phyloP scores from a whole-genome alignment of 2,329 filamentous ascomycete species.

The Cladosporium velox region DNA sequence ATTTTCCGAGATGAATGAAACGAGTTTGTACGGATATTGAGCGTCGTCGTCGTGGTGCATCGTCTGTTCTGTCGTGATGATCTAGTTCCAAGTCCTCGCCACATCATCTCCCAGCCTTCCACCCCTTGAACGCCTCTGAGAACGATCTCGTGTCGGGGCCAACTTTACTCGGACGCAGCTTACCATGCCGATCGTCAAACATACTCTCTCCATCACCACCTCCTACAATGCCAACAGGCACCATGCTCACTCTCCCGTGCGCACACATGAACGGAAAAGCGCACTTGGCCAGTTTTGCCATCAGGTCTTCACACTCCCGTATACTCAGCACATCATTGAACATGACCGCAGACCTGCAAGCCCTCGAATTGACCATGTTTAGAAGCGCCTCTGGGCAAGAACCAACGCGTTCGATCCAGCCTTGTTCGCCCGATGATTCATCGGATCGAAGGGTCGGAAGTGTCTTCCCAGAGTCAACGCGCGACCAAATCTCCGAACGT shows the following conservation, averaged over 20 bases:
- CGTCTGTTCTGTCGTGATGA: background rate
- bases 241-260: conserved; percentile 64
- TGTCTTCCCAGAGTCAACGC: background rate
- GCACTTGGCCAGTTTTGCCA: conserved; percentile 61
- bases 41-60: background rate
- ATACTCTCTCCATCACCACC: conserved; percentile 32
- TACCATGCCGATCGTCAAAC: conserved; percentile 14
- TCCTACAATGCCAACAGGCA: conserved; percentile 39
- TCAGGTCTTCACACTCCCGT: conserved; percentile 60
- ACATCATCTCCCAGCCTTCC: background rate
- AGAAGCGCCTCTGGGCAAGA: conserved; percentile 74
- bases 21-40: background rate
- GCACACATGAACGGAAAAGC: conserved; percentile 81
- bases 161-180: too few species aligned
- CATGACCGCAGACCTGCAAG: conserved; percentile 81
- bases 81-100: too few species aligned
- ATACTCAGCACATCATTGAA: conserved; percentile 71
- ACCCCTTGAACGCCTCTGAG: background rate
- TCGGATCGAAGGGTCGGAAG: conserved; percentile 2
- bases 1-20: background rate
- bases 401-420: conserved; percentile 65
- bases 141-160: background rate
- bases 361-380: conserved; percentile 73
- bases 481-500: conserved; percentile 69
- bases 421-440: conserved; percentile 14